Base-by-base conservation (phyloP, 208 protist species). In the Acanthamoeba castellanii region DNA sequence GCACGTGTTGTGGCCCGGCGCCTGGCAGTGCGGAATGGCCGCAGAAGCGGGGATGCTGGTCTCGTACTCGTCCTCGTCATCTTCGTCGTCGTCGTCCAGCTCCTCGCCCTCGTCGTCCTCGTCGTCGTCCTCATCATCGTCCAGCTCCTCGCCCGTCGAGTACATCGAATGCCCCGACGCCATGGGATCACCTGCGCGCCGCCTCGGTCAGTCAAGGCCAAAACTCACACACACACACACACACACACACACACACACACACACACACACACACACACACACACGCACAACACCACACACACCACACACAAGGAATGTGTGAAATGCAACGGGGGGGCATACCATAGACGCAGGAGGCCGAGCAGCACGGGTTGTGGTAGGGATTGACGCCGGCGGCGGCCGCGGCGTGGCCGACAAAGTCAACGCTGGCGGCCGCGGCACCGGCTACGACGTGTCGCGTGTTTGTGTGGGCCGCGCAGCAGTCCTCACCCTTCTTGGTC, bases 401-500 rank as follows among this genome's bases (percentile, higher is more conserved):
- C 20, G 68, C 68, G 5, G 68, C 4, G 47, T 52, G 47, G 47
- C 47, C 47, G 47, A 52, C 47, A 4, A 76, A 9, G 25, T 76
- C 34, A 27, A 3, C 37, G 68, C 4, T 18, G 64, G 27, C 20
- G 20, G 64, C 34, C 30, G 32, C 68, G 2, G 72, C 7, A 9
- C 2, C 37, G 34, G 7, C 18, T 20, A 50, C 72, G 72, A 50
- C 27, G 64, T 70, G 27, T 6, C 64, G 20, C 18, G 64, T 70
- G 27, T 81, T 81, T 7, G 7, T 74, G 72, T 81, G 72, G 25
- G 72, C 14, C 2, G 72, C 72, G 42, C 72, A 81, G 72, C 72
- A 81, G 72, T 81, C 72, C 27, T 70, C 64, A 34, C 72, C 72
- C 72, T 81, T 81, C 72, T 81, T 81, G 72, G 72, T 81, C 30